phyloP scores from a whole-genome alignment of 805 yeast genomes.

The Saturnispora quitensis region DNA sequence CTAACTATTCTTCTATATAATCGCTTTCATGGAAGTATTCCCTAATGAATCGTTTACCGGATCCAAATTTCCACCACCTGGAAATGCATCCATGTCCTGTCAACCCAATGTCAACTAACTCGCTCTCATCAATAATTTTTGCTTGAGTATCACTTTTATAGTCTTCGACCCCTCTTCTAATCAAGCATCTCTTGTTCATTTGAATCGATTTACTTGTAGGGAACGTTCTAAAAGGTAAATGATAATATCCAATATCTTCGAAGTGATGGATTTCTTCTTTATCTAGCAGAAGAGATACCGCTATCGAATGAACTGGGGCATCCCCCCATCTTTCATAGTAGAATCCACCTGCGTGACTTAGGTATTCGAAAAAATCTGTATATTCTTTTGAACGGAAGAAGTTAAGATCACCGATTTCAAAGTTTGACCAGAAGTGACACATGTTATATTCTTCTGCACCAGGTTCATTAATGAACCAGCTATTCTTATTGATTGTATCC shows the following conservation, averaged over 20 bases:
- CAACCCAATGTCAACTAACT: slow-evolving; percentile 28
- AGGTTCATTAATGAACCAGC: slow-evolving; percentile 21
- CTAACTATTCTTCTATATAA: slow-evolving; percentile 24
- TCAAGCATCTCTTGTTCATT: slow-evolving; percentile 46
- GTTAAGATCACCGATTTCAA: slow-evolving; percentile 64
- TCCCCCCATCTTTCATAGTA: slow-evolving; percentile 93
- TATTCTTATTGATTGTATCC: slow-evolving; percentile 37
- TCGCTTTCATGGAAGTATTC: slow-evolving; percentile 30
- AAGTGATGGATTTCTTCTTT: slow-evolving; percentile 62
- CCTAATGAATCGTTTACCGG: slow-evolving; percentile 49
- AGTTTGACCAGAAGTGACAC: slow-evolving; percentile 86
- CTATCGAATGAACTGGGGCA: slow-evolving; percentile 83
- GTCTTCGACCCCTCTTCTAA: slow-evolving; percentile 30
- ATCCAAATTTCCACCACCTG: slow-evolving; percentile 69
- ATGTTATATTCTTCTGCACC: slow-evolving; percentile 53
- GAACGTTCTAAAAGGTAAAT: slow-evolving; percentile 58
- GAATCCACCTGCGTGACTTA: slow-evolving; percentile 67
- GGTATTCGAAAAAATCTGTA: slow-evolving; percentile 47
- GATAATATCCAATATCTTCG: slow-evolving; percentile 74
- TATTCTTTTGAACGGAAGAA: slow-evolving; percentile 64
- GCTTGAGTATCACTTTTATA: slow-evolving; percentile 6
- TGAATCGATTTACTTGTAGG: slow-evolving; percentile 45
- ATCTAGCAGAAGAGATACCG: slow-evolving; percentile 49
- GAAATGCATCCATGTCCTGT: slow-evolving; percentile 51
- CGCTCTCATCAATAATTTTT: not conserved